These are phyloP conservation scores for Hypholoma fasciculare DNA, from an alignment of 768 basidiomycete species.

Conservation along the genomic window DNA sequence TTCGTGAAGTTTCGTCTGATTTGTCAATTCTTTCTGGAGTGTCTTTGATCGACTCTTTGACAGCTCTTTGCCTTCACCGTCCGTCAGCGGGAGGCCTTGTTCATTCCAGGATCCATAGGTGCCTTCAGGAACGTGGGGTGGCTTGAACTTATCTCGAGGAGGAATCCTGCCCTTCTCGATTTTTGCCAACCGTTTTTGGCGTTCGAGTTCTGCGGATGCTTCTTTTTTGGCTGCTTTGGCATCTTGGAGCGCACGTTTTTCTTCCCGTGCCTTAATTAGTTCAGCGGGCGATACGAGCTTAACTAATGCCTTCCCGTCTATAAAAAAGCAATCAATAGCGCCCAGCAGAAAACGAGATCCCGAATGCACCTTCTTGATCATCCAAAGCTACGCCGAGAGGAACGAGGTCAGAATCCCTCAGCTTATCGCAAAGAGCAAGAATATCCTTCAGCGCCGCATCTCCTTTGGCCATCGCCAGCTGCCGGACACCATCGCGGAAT, in stretches of 20 bases:
- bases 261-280: conserved; percentile 83
- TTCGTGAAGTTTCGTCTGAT: conserved; percentile 78
- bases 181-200: conserved; percentile 68
- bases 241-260: conserved; percentile 74
- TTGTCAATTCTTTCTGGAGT: conserved; percentile 66
- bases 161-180: conserved; percentile 83
- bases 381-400: conserved; percentile 96
- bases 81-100: conserved; percentile 81
- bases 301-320: conserved; percentile 93
- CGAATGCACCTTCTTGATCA: conserved; percentile 82
- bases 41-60: conserved; percentile 83
- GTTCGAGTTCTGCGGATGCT: conserved; percentile 62
- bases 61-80: conserved; percentile 80
- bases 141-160: conserved; percentile 81
- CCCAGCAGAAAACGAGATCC: neutral
- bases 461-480: conserved; percentile 72
- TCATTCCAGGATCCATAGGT: conserved; percentile 86
- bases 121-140: conserved; percentile 72
- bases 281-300: conserved; percentile 86
- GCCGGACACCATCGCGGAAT: conserved; percentile 90
- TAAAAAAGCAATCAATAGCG: conserved; percentile 7
- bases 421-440: conserved; percentile 81
- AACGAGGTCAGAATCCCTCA: conserved; percentile 88
- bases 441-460: conserved; percentile 76
- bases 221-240: conserved; percentile 83